Base-by-base conservation (phyloP, 169 alveolate genomes). In the Besnoitia besnoiti region DNA sequence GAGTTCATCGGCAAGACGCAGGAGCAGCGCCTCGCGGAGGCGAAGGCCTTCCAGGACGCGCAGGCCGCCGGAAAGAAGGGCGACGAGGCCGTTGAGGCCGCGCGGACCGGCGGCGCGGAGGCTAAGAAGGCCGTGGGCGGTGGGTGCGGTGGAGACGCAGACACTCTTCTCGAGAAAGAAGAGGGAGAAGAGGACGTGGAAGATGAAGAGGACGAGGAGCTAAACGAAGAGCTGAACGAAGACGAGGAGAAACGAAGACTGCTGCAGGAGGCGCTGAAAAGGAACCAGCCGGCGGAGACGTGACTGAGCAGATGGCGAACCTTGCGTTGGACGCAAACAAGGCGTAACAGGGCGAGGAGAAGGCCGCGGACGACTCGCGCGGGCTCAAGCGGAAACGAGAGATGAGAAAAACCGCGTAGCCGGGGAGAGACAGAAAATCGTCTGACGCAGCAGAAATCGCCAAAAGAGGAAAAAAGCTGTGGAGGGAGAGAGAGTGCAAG, bases 1-100 rank as follows among this genome's bases (percentile, higher is more conserved):
- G 92, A 91, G 37, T 91, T 91, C 46, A 55, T 91, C 24, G 49
- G 30, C 30, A 91, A 91, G 79, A 49, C 85, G 16, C 84, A 80
- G 51, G 46, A 40, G 39, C 92, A 87, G 73, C 85, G 92, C 82
- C 10, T 87, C 40, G 85, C 62, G 37, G 92, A 59, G 50, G 67
- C 76, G 44, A 40, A 40, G 39, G 85, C 85, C 37, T 87, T 87
- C 47, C 47, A 42, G 40, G 92, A 73, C 24, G 85, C 85, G 39
- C 55, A 39, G 44, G 92, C 85, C 75, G 51, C 39, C 0, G 92
- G 92, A 44, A 61, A 40, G 73, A 30, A 44, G 27, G 84, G 35
- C 14, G 92, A 39, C 19, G 85, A 59, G 33, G 92, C 92, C 0
- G 47, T 46, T 24, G 73, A 87, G n/a, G 85, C 92, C 49, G 51